Percentiles rank a stretch among this genome's conserved stretches.
Evolutionary conservation across 139 green algal genomes (phyloP).

Genomic region (Chlorella sp.): DNA sequence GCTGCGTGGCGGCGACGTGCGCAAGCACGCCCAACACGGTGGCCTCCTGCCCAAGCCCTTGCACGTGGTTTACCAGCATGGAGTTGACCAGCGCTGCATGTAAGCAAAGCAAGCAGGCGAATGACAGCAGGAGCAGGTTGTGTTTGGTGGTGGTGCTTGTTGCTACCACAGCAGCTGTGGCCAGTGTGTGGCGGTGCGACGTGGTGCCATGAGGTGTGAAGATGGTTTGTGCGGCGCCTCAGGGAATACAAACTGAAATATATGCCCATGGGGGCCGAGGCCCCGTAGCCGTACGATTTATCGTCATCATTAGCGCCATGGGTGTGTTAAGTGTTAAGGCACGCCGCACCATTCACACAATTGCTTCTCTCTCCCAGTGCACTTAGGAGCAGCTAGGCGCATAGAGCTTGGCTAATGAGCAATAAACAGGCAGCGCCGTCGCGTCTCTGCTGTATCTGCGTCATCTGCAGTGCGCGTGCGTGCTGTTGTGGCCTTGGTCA

Average conservation of each 20-base stretch:
- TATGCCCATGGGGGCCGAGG: neutral
- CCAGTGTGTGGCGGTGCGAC: neutral
- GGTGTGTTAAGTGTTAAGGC: no score
- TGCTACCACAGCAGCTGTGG: no score
- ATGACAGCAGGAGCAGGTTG: neutral
- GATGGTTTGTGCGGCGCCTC: slow-evolving; percentile 30
- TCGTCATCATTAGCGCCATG: no score
- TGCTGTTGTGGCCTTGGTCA: neutral
- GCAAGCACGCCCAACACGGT: slow-evolving; percentile 51
- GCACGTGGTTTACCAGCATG: slow-evolving; percentile 28
- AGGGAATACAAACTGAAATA: slow-evolving; percentile 83
- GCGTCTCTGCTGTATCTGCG: no score
- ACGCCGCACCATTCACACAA: no score
- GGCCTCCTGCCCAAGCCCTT: slow-evolving; percentile 12
- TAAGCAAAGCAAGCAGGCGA: neutral
- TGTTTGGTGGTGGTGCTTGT: no score
- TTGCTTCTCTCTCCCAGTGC: no score
- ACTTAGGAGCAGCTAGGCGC: no score
- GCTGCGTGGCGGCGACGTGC: slow-evolving; percentile 54
- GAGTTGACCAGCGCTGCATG: slow-evolving; percentile 43
- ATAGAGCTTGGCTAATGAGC: no score
- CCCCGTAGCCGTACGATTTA: slow-evolving; percentile 9
- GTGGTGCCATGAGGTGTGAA: neutral
- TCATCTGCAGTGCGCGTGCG: no score
- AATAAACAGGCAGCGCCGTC: no score